Conservation (phyloP, 1,284 basidiomycete genomes). For the Gymnopus androsaceus region DNA sequence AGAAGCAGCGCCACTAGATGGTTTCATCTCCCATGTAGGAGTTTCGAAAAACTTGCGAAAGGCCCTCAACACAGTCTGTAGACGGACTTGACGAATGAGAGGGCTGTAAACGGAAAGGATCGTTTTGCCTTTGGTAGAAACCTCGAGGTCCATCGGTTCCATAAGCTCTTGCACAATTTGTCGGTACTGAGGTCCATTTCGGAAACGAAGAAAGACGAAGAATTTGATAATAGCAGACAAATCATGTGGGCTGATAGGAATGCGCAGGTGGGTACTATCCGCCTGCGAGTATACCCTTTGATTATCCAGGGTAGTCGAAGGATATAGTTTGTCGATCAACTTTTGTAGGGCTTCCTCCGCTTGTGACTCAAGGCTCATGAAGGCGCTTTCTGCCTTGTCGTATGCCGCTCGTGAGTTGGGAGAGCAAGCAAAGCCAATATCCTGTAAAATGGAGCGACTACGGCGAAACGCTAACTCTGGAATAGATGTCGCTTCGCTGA, state of each 20-base stretch:
- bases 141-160: conserved; percentile 2
- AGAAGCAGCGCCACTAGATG: neutral
- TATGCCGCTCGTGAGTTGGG: conserved; percentile 36
- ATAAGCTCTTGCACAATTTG: conserved; percentile 27
- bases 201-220: conserved; percentile 54
- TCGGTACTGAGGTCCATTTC: conserved; percentile 50
- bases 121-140: neutral
- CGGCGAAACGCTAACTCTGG: conserved; percentile 33
- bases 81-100: conserved; percentile 13
- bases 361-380: conserved; percentile 42
- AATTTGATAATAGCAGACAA: conserved; percentile 34
- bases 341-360: conserved; percentile 40
- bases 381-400: conserved; percentile 41
- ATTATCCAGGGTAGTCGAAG: conserved; percentile 14
- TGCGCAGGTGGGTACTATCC: neutral
- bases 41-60: conserved; percentile 18
- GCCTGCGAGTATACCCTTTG: no score
- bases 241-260: conserved; percentile 33
- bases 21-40: conserved; percentile 1
- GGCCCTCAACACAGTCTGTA: conserved; percentile 8
- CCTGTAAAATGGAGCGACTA: conserved; percentile 42
- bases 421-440: conserved; percentile 38
- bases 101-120: conserved; percentile 11
- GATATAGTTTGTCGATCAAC: conserved; percentile 31
- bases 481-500: conserved; percentile 38